phyloP scores from a whole-genome alignment of 164 flowering plant genomes.

The Magnolia officinalis region DNA sequence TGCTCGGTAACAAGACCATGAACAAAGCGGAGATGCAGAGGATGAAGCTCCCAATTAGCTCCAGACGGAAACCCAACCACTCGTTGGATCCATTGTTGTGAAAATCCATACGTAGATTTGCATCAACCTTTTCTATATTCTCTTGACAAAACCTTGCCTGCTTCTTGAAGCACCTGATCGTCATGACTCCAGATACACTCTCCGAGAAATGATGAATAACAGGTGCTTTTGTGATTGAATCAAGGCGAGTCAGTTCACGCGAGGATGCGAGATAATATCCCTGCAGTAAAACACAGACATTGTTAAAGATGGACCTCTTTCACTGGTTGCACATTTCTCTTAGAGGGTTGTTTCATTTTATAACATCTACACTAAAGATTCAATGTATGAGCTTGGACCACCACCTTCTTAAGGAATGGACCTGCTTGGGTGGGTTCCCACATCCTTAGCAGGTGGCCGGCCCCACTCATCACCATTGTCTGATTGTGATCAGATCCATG shows the following conservation, averaged over 20 bases:
- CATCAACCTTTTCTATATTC: conserved; percentile 63
- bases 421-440: neutral
- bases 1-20: conserved; percentile 78
- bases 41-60: conserved; percentile 65
- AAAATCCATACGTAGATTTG: conserved; percentile 83
- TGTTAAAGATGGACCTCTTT: neutral
- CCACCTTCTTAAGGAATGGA: neutral
- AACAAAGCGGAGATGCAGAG: conserved; percentile 78
- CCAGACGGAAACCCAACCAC: conserved; percentile 96
- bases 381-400: conserved; percentile 34
- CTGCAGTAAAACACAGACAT: conserved; percentile 31
- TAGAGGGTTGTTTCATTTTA: neutral
- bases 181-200: conserved; percentile 86
- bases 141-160: conserved; percentile 54
- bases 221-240: conserved; percentile 91
- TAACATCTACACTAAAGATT: neutral
- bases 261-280: conserved; percentile 79
- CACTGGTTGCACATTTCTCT: neutral
- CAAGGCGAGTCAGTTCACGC: conserved; percentile 91
- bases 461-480: neutral
- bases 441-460: too few species aligned
- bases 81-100: conserved; percentile 90
- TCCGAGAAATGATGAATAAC: conserved; percentile 96
- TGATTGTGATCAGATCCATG: neutral
- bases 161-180: conserved; percentile 77